Evolutionary conservation across 2,329 filamentous ascomycete genomes (phyloP), one percentile per base, ranked within the genome.

Genomic region (Aureobasidium melanogenum): DNA sequence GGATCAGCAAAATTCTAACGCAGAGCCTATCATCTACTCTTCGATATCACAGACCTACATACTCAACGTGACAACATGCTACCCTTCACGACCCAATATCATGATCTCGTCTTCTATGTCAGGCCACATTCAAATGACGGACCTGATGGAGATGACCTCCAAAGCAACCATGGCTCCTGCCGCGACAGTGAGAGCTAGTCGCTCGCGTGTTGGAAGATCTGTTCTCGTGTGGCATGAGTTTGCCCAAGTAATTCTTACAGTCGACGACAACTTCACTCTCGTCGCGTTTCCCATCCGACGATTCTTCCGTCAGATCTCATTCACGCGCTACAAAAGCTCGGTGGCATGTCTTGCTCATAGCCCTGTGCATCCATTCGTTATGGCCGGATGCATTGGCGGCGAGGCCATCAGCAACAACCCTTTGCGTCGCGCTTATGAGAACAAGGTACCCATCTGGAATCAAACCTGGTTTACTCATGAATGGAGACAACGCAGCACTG

Each of bases 391-490:
- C 24, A 75, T 78, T 0, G 77, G 78, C 41, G 84, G 84, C 0
- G 75, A 75, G 19, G 79, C 83, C 0, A 68, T 77, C 8, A 75
- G 75, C 1, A 77, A 75, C 2, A 85, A 84, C 65, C 79, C 81
- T 0, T 68, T 84, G 38, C 74, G 76, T 10, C 77, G 79, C 46
- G 69, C 83, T 2, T 64, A 81, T 19, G 78, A 80, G 60, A 70
- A 74, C 15, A 84, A 82, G 64, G 75, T 76, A 10, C 72, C 75
- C 9, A 76, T 79, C 12, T 83, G 76, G 74, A 76, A 82, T 62
- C 80, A 83, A 64, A 77, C 73, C 7, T 84, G 83, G 80, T 85
- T 85, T 65, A 69, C 73, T 26, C 82, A 85, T 65, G 81, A 84
- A 60, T 86, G 82, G 81, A 64, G 69, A 12, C 62, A 66, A 26